A percentile compares a stretch with the other conserved stretches of the same genome.
Conservation (phyloP, 495 filamentous ascomycete genomes). For the Cercophora samala region DNA sequence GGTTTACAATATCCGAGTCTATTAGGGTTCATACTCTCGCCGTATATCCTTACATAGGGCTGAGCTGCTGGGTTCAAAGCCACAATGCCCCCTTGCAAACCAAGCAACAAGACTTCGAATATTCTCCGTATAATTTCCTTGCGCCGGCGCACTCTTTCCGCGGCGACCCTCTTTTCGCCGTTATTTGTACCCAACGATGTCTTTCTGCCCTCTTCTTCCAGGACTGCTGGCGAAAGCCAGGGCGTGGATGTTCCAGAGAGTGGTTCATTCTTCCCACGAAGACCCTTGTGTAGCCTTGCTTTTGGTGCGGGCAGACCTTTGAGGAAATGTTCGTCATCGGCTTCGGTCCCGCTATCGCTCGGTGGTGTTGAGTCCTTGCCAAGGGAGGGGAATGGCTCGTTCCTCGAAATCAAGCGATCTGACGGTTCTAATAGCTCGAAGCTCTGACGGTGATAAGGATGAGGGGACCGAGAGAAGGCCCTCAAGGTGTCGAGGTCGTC, state of each 20-base stretch:
- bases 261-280: conserved; percentile 52
- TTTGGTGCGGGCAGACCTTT: conserved; percentile 78
- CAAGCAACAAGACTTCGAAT: conserved; percentile 44
- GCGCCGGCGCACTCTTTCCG: conserved; percentile 39
- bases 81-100: conserved; percentile 40
- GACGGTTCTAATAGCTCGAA: conserved; percentile 48
- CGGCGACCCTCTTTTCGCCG: conserved; percentile 28
- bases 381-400: conserved; percentile 22
- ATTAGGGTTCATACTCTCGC: conserved; percentile 32
- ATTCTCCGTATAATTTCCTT: conserved; percentile 46
- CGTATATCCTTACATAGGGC: conserved; percentile 32
- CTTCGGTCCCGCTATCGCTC: conserved; percentile 88
- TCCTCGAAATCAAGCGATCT: conserved; percentile 23
- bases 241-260: conserved; percentile 54
- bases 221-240: conserved; percentile 55
- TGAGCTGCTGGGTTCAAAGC: conserved; percentile 32
- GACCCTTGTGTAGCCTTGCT: conserved; percentile 66
- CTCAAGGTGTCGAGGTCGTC: conserved; percentile 38
- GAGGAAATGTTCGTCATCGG: conserved; percentile 81
- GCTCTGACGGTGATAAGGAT: conserved; percentile 65
- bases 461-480: conserved; percentile 67
- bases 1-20: background rate
- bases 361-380: conserved; percentile 50
- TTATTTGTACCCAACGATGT: conserved; percentile 22
- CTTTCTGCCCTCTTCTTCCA: conserved; percentile 52